Conservation (phyloP, 192 early-diverging fungal genomes). For the Podila epigama region DNA sequence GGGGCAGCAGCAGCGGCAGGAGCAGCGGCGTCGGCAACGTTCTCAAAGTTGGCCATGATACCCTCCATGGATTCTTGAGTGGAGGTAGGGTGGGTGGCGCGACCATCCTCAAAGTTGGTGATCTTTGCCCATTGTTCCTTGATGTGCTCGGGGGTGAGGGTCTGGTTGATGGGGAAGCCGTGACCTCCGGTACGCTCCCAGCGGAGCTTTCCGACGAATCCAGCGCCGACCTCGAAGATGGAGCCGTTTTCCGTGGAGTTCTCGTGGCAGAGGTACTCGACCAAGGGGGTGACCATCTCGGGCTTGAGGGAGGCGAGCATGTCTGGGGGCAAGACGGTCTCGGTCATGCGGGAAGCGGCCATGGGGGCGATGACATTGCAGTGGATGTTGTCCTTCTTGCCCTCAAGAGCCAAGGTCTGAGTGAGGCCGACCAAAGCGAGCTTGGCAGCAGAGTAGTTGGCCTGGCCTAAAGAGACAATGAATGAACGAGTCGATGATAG, state of each 20-base stretch:
- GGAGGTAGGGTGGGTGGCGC: conserved; percentile 82
- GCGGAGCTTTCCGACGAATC: conserved; percentile 89
- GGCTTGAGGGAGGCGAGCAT: conserved; percentile 96
- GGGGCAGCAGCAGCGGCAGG: not conserved
- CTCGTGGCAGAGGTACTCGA: conserved; percentile 90
- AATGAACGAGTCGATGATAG: not conserved
- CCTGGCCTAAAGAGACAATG: conserved; percentile 59
- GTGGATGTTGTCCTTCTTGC: conserved; percentile 89
- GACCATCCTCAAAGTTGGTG: conserved; percentile 74
- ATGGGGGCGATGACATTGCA: conserved; percentile 96
- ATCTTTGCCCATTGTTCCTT: conserved; percentile 80
- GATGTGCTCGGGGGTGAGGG: conserved; percentile 87
- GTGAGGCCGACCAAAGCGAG: conserved; percentile 89
- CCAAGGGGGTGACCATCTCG: conserved; percentile 94
- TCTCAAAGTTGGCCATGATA: conserved; percentile 78
- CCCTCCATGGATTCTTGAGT: conserved; percentile 81
- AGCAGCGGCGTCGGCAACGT: not conserved
- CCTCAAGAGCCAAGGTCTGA: conserved; percentile 93
- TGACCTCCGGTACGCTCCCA: conserved; percentile 90
- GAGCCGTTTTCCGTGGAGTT: conserved; percentile 77
- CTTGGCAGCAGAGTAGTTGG: conserved; percentile 91
- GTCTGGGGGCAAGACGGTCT: conserved; percentile 95
- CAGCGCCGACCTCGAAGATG: conserved; percentile 94
- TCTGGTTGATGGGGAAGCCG: conserved; percentile 89
- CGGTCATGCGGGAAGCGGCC: conserved; percentile 97